These are phyloP conservation scores for Ramaria sp. DNA, from an alignment of 768 basidiomycete genomes.

Conservation along the genomic window DNA sequence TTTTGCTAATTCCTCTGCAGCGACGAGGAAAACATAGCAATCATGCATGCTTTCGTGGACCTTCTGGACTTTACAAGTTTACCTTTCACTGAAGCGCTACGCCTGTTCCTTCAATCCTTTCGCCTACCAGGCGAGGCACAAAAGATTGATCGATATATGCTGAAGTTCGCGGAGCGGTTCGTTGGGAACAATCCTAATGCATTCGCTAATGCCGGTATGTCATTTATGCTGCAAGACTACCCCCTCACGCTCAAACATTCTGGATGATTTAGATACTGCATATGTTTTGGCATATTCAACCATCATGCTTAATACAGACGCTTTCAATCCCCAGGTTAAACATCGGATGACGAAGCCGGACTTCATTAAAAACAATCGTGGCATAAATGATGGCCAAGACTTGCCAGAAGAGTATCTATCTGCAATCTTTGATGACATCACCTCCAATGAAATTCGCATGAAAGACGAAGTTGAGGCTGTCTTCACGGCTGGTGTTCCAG, in stretches of 20 bases:
- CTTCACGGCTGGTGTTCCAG: constrained; percentile 29
- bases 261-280: constrained; percentile 54
- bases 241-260: background rate
- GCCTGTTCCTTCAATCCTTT: constrained; percentile 88
- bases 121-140: constrained; percentile 95
- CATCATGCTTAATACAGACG: constrained; percentile 95
- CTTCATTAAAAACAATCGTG: constrained; percentile 91
- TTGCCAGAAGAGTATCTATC: constrained; percentile 78
- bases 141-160: constrained; percentile 98
- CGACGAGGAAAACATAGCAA: constrained; percentile 80
- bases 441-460: constrained; percentile 91
- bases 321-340: constrained; percentile 91
- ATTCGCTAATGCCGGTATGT: constrained; percentile 89
- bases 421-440: constrained; percentile 83
- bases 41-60: constrained; percentile 97
- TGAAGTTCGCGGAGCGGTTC: constrained; percentile 96
- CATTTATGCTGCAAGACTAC: background rate
- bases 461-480: constrained; percentile 85
- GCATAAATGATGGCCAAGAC: constrained; percentile 86
- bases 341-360: constrained; percentile 86
- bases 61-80: constrained; percentile 74
- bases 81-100: constrained; percentile 81
- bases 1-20: constrained; percentile 29
- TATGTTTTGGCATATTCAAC: constrained; percentile 94
- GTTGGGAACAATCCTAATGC: constrained; percentile 77